phyloP scores from a whole-genome alignment of 176 grass and related monocot genomes.

The Pharus latifolius region DNA sequence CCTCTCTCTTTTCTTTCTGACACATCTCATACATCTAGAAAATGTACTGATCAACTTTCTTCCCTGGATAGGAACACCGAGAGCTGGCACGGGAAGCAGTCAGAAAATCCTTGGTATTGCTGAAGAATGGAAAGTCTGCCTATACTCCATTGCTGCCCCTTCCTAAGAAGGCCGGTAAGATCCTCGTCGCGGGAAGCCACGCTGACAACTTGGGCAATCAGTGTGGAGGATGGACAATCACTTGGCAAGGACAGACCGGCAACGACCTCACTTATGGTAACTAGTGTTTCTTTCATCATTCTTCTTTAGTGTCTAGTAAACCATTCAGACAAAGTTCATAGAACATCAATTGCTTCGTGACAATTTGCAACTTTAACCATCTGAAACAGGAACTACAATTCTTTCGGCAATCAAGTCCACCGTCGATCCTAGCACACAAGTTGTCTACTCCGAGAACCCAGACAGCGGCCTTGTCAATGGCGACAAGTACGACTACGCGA shows the following conservation, averaged over 20 bases:
- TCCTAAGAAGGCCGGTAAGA: constrained; percentile 49
- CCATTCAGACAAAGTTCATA: not conserved
- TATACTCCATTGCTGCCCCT: constrained; percentile 31
- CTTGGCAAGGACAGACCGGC: constrained; percentile 54
- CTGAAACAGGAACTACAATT: constrained; percentile 54
- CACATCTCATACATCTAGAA: not conserved
- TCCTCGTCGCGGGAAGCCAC: constrained; percentile 59
- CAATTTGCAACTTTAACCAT: too few species aligned
- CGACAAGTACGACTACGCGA: constrained; percentile 53
- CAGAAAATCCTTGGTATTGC: constrained; percentile 59
- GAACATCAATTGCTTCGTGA: not conserved
- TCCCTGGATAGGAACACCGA: constrained; percentile 37
- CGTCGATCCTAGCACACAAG: constrained; percentile 46
- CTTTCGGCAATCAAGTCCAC: constrained; percentile 52
- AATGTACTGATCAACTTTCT: not conserved
- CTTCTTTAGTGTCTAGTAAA: too few species aligned
- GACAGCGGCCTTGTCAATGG: constrained; percentile 8
- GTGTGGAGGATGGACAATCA: constrained; percentile 72
- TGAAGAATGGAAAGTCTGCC: constrained; percentile 58
- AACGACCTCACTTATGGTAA: constrained; percentile 50
- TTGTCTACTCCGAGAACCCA: constrained; percentile 55
- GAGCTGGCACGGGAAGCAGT: constrained; percentile 60
- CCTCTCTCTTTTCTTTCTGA: not conserved
- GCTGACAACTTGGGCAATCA: constrained; percentile 56
- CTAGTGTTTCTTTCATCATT: not conserved